phyloP scores from a whole-genome alignment of 345 rosid genomes.

The Fremontodendron californicum region DNA sequence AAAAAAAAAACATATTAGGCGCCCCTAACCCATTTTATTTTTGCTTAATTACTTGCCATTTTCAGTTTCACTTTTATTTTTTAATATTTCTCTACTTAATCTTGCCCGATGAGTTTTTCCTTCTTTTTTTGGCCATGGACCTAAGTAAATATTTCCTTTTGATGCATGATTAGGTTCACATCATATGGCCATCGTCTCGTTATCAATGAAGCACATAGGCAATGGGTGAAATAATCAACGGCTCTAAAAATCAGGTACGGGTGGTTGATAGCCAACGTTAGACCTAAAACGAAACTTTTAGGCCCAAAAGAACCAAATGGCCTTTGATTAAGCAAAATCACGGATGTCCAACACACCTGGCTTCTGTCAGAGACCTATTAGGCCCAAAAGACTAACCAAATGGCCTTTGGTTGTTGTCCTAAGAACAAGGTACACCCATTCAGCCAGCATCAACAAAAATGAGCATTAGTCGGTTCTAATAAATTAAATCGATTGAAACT shows the following conservation, averaged over 20 bases:
- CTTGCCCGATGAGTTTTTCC: neutral
- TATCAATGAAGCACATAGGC: too few species aligned
- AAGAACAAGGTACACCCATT: neutral
- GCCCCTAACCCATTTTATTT: neutral
- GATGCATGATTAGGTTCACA: neutral
- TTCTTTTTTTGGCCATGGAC: neutral
- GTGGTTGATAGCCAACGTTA: too few species aligned
- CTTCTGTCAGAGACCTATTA: neutral
- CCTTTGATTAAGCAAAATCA: neutral
- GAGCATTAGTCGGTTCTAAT: neutral
- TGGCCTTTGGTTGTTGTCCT: neutral
- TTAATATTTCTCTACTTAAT: neutral
- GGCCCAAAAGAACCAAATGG: too few species aligned
- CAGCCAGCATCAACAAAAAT: neutral
- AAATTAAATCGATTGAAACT: too few species aligned
- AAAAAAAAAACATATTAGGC: neutral
- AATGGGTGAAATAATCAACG: too few species aligned
- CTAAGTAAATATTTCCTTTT: neutral
- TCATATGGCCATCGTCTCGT: too few species aligned
- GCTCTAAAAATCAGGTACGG: too few species aligned
- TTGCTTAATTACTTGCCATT: too few species aligned
- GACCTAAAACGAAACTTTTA: neutral
- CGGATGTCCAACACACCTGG: neutral
- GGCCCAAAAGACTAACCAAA: neutral
- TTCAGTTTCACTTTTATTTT: too few species aligned